phyloP scores from a whole-genome alignment of 1,139 yeast genomes.

The Lodderomyces jiufengensis region DNA sequence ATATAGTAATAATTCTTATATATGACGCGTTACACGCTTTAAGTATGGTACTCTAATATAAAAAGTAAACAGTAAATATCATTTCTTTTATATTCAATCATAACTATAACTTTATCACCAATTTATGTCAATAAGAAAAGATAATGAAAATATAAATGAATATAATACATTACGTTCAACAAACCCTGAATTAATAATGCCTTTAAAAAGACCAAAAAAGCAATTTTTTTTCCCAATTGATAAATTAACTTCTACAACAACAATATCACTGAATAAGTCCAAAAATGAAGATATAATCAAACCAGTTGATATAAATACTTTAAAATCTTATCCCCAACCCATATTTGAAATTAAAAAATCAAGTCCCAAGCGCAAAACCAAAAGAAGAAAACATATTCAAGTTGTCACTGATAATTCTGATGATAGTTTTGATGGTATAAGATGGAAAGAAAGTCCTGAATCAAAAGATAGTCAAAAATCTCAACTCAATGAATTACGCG shows the following conservation, averaged over 20 bases:
- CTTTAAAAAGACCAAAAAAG: constrained; percentile 21
- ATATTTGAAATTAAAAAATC: constrained; percentile 6
- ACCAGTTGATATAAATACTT: constrained; percentile 8
- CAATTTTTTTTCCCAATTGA: constrained; percentile 39
- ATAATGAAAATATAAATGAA: too few relatives aligned
- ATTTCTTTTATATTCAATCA: too few relatives aligned
- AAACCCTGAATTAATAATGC: constrained; percentile 11
- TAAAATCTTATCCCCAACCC: constrained; percentile 8
- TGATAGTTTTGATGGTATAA: constrained; percentile 45
- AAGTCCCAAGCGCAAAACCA: constrained; percentile 1
- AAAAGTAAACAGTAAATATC: too few relatives aligned
- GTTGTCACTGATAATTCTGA: constrained; percentile 35
- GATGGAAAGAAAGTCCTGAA: constrained; percentile 38
- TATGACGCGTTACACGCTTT: too few relatives aligned
- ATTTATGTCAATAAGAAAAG: too few relatives aligned
- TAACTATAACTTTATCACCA: too few relatives aligned
- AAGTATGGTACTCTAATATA: too few relatives aligned
- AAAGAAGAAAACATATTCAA: constrained; percentile 3
- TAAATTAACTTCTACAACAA: constrained; percentile 14
- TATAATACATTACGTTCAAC: too few relatives aligned
- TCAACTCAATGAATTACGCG: too few relatives aligned
- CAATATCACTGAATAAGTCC: not conserved
- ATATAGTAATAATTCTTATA: too few relatives aligned
- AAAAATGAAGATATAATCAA: constrained; percentile 1
- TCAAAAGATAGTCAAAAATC: constrained; percentile 3